These are phyloP conservation scores for Cucumis variabilis DNA, from an alignment of 331 rosid genomes.

Conservation along the genomic window DNA sequence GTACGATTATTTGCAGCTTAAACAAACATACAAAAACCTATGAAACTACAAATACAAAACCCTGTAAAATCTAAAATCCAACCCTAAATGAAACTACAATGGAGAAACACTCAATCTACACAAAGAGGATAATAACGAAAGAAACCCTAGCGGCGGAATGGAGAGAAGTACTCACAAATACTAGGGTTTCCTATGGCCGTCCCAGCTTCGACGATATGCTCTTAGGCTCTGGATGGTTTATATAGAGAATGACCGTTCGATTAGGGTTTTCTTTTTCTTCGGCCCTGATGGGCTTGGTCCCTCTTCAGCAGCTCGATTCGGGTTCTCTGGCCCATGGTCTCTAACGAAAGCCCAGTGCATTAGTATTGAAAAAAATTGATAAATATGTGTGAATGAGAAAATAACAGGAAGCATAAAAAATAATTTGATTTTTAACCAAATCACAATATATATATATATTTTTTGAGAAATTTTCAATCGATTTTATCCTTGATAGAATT, in stretches of 20 bases:
- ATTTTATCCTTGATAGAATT: no score
- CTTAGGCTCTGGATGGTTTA: neutral
- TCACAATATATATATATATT: no score
- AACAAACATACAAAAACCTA: neutral
- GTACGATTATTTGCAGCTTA: neutral
- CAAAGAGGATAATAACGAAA: neutral
- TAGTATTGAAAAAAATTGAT: neutral
- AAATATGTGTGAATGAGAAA: no score
- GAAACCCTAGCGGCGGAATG: neutral
- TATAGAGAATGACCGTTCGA: conserved; percentile 17
- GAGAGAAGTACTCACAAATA: neutral
- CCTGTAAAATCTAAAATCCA: no score
- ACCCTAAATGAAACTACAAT: no score
- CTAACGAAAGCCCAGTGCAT: conserved; percentile 2
- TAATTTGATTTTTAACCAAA: no score
- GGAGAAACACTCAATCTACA: neutral
- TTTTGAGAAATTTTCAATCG: no score
- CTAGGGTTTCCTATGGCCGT: conserved; percentile 20
- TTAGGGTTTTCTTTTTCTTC: neutral
- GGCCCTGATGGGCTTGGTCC: neutral
- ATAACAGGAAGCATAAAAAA: no score
- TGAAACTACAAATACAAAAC: neutral
- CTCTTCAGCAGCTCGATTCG: neutral
- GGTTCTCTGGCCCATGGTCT: neutral
- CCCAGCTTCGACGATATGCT: neutral